phyloP scores from a whole-genome alignment of 192 early-diverging fungal genomes.

The Cetraspora pellucida region DNA sequence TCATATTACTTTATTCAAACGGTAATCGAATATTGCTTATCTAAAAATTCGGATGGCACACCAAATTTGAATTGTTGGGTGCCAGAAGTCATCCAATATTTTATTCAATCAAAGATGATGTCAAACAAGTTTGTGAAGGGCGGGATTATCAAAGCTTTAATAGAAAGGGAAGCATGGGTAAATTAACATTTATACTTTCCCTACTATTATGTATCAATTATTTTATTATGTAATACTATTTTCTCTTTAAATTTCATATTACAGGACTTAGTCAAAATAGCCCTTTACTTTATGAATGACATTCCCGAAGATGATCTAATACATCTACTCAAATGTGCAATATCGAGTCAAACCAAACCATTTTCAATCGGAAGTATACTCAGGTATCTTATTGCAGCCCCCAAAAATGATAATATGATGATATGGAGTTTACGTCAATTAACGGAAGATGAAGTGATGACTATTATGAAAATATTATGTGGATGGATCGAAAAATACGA shows the following conservation, averaged over 20 bases:
- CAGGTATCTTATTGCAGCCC: neutral
- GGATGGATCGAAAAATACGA: constrained; percentile 5
- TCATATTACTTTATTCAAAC: constrained; percentile 7
- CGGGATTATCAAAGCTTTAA: constrained; percentile 12
- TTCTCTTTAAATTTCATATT: neutral
- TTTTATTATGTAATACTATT: neutral
- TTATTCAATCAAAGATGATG: constrained; percentile 1
- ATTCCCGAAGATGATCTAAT: constrained; percentile 17
- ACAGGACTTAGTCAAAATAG: neutral
- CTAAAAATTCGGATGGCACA: neutral
- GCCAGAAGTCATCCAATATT: neutral
- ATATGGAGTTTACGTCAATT: neutral
- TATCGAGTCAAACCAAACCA: neutral
- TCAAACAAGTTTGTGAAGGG: neutral
- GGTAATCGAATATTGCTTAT: constrained; percentile 1
- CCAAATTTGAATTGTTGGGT: constrained; percentile 15
- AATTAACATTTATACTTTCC: neutral
- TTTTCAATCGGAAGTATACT: neutral
- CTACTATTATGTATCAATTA: neutral
- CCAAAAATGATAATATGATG: constrained; percentile 15
- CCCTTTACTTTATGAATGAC: neutral
- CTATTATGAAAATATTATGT: neutral
- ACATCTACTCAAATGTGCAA: neutral
- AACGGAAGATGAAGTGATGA: constrained; percentile 1
- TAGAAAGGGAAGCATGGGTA: constrained; percentile 10